phyloP scores from a whole-genome alignment of 805 yeast species.

The Nakazawaea siamensis region DNA sequence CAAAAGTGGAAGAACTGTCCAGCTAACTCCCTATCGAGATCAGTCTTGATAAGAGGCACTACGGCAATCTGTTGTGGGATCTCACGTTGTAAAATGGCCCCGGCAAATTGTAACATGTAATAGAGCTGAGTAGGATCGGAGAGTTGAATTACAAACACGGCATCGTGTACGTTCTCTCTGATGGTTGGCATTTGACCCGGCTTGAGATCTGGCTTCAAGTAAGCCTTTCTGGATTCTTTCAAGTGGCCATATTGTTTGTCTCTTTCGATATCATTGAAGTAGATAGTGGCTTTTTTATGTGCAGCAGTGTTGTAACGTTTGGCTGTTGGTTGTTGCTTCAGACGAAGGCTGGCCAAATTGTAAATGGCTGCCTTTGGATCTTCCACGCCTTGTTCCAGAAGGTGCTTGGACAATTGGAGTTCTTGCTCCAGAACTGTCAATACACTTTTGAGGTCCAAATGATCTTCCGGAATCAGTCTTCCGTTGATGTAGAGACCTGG shows the following conservation, averaged over 20 bases:
- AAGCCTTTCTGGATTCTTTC: constrained; percentile 35
- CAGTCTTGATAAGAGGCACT: constrained; percentile 45
- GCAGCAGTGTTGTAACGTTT: constrained; percentile 18
- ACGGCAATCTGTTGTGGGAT: constrained; percentile 79
- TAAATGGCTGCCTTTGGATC: constrained; percentile 21
- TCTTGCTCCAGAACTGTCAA: constrained; percentile 31
- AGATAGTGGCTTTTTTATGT: constrained; percentile 37
- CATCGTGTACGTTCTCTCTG: constrained; percentile 66
- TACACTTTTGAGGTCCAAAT: constrained; percentile 34
- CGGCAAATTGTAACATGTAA: constrained; percentile 40
- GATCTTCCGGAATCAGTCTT: constrained; percentile 39
- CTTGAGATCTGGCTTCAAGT: constrained; percentile 28
- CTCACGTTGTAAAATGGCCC: constrained; percentile 41
- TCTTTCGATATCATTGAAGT: constrained; percentile 67
- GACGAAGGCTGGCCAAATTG: constrained; percentile 4
- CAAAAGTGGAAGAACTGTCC: constrained; percentile 18
- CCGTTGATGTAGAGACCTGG: constrained; percentile 67
- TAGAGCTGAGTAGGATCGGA: constrained; percentile 41
- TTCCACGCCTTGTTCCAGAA: constrained; percentile 25
- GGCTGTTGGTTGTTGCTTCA: not conserved
- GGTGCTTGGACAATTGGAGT: constrained; percentile 16
- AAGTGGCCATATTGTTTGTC: constrained; percentile 47
- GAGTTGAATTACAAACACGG: constrained; percentile 62
- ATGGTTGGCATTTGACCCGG: constrained; percentile 63
- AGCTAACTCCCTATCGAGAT: constrained; percentile 16